Percentiles rank a stretch among this genome's conserved stretches.
Evolutionary conservation across 305 asterid genomes (phyloP).

Genomic region (Fraxinus xanthoxyloides): DNA sequence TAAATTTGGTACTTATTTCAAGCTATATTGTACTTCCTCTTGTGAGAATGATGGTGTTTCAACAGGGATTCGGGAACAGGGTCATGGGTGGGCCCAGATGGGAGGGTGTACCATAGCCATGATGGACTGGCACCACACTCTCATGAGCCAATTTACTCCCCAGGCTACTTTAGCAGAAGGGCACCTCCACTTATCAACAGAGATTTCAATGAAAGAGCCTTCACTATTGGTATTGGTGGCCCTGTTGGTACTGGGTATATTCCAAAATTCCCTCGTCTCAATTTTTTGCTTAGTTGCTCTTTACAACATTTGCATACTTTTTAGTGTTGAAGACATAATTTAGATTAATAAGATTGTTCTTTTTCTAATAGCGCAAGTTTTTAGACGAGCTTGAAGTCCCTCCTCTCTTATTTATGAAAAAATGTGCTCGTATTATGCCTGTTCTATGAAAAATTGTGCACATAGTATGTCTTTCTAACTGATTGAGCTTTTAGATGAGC

Average conservation of each 20-base stretch:
- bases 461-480: background rate
- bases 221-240: conserved; percentile 92
- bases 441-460: background rate
- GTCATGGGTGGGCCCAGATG: conserved; percentile 75
- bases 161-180: conserved; percentile 84
- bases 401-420: background rate
- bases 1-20: background rate
- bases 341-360: background rate
- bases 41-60: background rate
- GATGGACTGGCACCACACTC: conserved; percentile 92
- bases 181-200: conserved; percentile 70
- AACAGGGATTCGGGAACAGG: conserved; percentile 48
- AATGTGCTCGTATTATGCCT: background rate
- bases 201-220: conserved; percentile 79
- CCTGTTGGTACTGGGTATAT: conserved; percentile 95
- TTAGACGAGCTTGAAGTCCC: background rate
- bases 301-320: background rate
- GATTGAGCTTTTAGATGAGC: background rate
- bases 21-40: background rate
- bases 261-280: background rate
- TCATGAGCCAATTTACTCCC: conserved; percentile 83
- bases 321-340: background rate
- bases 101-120: conserved; percentile 89
- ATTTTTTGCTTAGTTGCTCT: background rate
- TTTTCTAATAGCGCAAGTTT: background rate